Evolutionary conservation across 495 filamentous ascomycete species (phyloP), one percentile per base, ranked within the genome.

Genomic region (Penicillium paradoxum): DNA sequence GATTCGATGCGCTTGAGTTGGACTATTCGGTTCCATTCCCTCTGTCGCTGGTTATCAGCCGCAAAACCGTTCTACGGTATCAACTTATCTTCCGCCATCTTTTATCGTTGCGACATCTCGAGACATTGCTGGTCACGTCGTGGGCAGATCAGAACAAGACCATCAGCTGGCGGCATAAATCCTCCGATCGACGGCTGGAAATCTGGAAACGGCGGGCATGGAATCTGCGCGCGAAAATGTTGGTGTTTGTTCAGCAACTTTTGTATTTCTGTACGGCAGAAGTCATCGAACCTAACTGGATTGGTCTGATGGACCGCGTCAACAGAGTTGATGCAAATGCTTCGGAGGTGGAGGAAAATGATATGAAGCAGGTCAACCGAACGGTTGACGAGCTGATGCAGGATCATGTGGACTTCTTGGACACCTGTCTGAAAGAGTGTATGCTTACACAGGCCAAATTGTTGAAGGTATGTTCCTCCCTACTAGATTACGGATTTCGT

Each of bases 361-460:
- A 72, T 8, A 72, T 71, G 6, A 72, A 73, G 46, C 71, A 82
- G 65, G 76, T 74, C 39, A 89, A 88, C 53, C 79, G 91, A 34
- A 98, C 93, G 0, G 95, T 98, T 14, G 93, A 98, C 59, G 90
- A 97, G 66, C 72, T 98, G 62, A 98, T 98, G 93, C 90, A 97
- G 69, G 92, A 97, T 67, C 93, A 98, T 75, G 91, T 98, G 27
- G 93, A 97, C 70, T 97, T 97, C 67, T 69, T 98, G 49, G 93
- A 97, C 62, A 97, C 92, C 11, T 98, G 93, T 68, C 73, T 98
- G 49, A 97, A 97, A 72, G 93, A 97, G 73, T 97, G 95, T 76
- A 97, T 97, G 92, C 79, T 98, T 30, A 97, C 95, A 10, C 96
- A 98, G 65, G 87, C 87, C 47, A 96, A 95, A 69, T 72, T 98